phyloP scores from a whole-genome alignment of 1,139 yeast genomes.

The Kazachstania sp. region DNA sequence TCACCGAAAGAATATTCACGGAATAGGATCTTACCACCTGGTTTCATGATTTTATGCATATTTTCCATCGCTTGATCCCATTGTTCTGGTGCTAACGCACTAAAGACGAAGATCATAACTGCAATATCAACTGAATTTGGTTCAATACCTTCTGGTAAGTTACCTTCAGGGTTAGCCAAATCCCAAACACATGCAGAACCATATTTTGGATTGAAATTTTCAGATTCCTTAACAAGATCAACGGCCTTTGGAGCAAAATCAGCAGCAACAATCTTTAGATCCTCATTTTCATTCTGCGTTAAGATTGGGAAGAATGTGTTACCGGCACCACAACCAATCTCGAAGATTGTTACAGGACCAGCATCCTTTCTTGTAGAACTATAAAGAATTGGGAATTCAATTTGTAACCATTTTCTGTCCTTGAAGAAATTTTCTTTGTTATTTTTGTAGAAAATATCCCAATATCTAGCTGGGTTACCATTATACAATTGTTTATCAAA shows the following conservation, averaged over 20 bases:
- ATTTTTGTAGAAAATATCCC: slow-evolving; percentile 91
- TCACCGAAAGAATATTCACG: slow-evolving; percentile 96
- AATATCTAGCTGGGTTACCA: slow-evolving; percentile 80
- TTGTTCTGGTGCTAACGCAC: slow-evolving; percentile 86
- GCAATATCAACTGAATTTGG: slow-evolving; percentile 81
- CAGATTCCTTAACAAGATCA: slow-evolving; percentile 63
- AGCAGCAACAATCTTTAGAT: slow-evolving; percentile 69
- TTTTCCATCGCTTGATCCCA: slow-evolving; percentile 78
- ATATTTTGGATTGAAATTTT: slow-evolving; percentile 49
- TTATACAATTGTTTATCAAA: slow-evolving; percentile 75
- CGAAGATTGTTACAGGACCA: slow-evolving; percentile 68
- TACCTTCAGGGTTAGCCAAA: slow-evolving; percentile 66
- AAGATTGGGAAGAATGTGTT: slow-evolving; percentile 89
- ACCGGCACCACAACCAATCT: slow-evolving; percentile 98
- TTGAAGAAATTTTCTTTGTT: slow-evolving; percentile 91
- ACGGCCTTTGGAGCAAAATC: slow-evolving; percentile 90
- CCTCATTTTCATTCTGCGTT: slow-evolving; percentile 70
- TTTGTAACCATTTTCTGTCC: slow-evolving; percentile 91
- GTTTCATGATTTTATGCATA: slow-evolving; percentile 65
- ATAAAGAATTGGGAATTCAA: slow-evolving; percentile 83
- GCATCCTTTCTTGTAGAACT: slow-evolving; percentile 64
- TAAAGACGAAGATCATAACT: slow-evolving; percentile 87
- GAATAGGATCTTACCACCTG: slow-evolving; percentile 84
- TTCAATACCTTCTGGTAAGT: slow-evolving; percentile 75
- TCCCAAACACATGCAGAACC: slow-evolving; percentile 96